Base-by-base conservation (phyloP, 1,139 yeast genomes). In the Taphrina populina region DNA sequence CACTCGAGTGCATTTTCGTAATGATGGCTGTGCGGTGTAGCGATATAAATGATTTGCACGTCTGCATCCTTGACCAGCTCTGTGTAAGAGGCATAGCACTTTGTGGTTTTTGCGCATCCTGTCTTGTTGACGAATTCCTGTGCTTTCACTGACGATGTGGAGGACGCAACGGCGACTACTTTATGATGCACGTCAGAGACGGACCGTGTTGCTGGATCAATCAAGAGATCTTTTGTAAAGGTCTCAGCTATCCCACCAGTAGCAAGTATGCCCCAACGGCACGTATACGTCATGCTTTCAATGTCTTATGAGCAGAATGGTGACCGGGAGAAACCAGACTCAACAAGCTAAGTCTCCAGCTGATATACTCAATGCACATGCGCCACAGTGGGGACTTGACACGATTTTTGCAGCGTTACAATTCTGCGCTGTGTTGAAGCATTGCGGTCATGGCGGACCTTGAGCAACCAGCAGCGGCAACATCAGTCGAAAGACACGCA, bases 21-120 rank as follows among this genome's bases (percentile, higher is more conserved):
- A 66, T 81, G 86, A 61, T 72, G 70, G 7, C 74, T 69, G 67
- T 81, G 84, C 2, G 84, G 84, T 4, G 82, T 75, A 2, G 82
- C 84, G 45, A 81, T 70, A 64, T 81, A 81, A 33, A 81, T 75
- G 23, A 77, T 71, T 58, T 80, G 79, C 37, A 80, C 74, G 6
- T 74, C 69, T 8, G 71, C 66, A 61, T 79, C 77, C 21, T 64
- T 62, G 60, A 73, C 77, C 46, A 81, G 64, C 2, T 69, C 72
- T 7, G 66, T 66, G 59, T 74, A 73, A 23, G 64, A 59, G 13
- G 69, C 73, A 53, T 69, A 69, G 23, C 37, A 35, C 20, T 29
- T 37, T 6, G 41, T 45, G 20, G 11, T 23, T 2, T 20, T 20
- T 6, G 23, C 5, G 34, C 52, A 26, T 23, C 35, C 26, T 13